Conservation (phyloP, 805 yeast genomes). For the Lipomyces chichibuensis region DNA sequence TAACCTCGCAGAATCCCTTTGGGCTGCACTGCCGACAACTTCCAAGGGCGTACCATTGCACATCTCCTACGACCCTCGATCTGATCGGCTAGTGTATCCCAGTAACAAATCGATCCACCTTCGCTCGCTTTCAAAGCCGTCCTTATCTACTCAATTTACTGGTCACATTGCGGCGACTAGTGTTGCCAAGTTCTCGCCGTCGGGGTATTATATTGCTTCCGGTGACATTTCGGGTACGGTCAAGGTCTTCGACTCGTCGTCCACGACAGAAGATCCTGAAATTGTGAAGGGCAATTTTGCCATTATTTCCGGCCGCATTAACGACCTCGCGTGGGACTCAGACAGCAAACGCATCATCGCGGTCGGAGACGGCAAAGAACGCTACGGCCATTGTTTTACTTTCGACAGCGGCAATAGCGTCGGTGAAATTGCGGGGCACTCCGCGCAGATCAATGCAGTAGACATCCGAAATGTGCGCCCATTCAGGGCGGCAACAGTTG, state of each 20-base stretch:
- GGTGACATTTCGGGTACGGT: conserved; percentile 92
- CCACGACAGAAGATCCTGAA: conserved; percentile 51
- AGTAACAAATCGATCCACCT: conserved; percentile 78
- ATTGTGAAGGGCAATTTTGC: conserved; percentile 69
- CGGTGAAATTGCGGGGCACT: conserved; percentile 94
- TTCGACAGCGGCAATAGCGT: conserved; percentile 96
- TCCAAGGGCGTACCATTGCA: conserved; percentile 69
- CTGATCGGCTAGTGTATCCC: conserved; percentile 77
- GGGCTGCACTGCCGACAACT: conserved; percentile 84
- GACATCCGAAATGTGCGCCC: conserved; percentile 86
- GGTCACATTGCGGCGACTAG: conserved; percentile 74
- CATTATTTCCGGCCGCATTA: conserved; percentile 77
- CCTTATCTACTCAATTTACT: conserved; percentile 63
- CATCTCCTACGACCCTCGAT: conserved; percentile 69
- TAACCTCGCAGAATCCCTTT: conserved; percentile 38
- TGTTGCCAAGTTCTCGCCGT: conserved; percentile 84
- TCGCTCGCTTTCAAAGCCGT: conserved; percentile 62
- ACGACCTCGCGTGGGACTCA: conserved; percentile 88
- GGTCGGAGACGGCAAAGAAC: conserved; percentile 91
- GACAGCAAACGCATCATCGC: conserved; percentile 86
- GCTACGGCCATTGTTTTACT: conserved; percentile 88
- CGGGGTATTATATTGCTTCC: conserved; percentile 86
- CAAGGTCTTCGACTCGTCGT: conserved; percentile 74
- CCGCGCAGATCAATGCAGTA: conserved; percentile 80
- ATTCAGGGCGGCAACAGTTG: conserved; percentile 87